Percentiles rank a stretch among this genome's conserved stretches.
phyloP scores from a whole-genome alignment of 352 stramenopile species.

The Pythium diclinum region DNA sequence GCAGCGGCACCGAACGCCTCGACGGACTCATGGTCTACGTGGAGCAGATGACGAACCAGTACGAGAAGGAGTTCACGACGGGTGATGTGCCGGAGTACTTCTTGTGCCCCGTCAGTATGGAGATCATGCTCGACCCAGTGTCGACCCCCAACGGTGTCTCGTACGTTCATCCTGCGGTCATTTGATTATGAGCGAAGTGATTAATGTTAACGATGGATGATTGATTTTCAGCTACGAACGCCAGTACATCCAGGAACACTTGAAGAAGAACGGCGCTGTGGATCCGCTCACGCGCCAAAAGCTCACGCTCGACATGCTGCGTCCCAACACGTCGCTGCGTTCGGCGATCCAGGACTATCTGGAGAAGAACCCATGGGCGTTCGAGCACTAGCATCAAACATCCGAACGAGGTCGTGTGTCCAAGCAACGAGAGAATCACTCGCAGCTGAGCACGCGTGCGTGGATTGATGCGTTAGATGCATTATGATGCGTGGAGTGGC shows the following conservation, averaged over 20 bases:
- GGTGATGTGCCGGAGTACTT: constrained; percentile 76
- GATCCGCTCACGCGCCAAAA: constrained; percentile 68
- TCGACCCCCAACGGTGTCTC: constrained; percentile 78
- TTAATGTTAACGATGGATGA: constrained; percentile 6
- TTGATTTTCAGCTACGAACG: constrained; percentile 47
- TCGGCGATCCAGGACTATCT: constrained; percentile 72
- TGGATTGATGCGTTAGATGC: constrained; percentile 2
- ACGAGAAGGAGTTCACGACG: constrained; percentile 47
- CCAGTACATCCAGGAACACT: constrained; percentile 60
- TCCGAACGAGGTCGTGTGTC: no score
- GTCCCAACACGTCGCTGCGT: constrained; percentile 64
- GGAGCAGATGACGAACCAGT: constrained; percentile 44
- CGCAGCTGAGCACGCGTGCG: background rate
- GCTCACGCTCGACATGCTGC: constrained; percentile 68
- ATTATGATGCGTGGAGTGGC: background rate
- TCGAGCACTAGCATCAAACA: constrained; percentile 40
- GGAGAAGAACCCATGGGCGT: constrained; percentile 72
- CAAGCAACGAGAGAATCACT: background rate
- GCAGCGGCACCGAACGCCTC: constrained; percentile 24
- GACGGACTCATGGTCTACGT: constrained; percentile 63
- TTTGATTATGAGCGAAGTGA: background rate
- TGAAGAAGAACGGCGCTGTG: constrained; percentile 59
- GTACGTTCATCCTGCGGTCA: constrained; percentile 30
- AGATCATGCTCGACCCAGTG: constrained; percentile 77
- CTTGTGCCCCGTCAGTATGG: constrained; percentile 79